These are phyloP conservation scores for Colletotrichum theobromicola DNA, from an alignment of 2,329 filamentous ascomycete species.

Conservation along the genomic window DNA sequence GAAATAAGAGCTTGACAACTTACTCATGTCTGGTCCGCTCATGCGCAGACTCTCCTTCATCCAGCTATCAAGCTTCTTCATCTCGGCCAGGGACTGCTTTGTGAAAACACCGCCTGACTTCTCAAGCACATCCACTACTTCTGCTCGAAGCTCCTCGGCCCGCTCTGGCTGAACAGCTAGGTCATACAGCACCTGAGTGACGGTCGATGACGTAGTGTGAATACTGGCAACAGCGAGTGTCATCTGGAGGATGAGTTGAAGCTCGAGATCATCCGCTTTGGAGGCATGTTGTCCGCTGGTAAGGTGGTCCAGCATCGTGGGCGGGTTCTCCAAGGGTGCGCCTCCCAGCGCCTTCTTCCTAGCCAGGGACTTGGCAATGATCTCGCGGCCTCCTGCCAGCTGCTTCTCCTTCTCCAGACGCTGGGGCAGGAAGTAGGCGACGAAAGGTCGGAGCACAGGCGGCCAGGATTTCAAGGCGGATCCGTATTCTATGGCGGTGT, in stretches of 20 bases:
- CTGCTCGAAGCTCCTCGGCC: slow-evolving; percentile 54
- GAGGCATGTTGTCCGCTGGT: neutral
- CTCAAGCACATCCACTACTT: slow-evolving; percentile 45
- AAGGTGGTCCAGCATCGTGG: neutral
- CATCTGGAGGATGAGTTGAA: neutral
- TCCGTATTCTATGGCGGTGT: neutral
- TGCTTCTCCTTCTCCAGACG: neutral
- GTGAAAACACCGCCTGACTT: slow-evolving; percentile 35
- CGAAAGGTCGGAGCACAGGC: neutral
- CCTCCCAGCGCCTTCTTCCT: neutral
- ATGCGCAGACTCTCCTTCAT: slow-evolving; percentile 41
- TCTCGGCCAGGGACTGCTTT: slow-evolving; percentile 38
- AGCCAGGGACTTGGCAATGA: neutral
- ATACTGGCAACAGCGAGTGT: slow-evolving; percentile 34
- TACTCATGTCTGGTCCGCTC: slow-evolving; percentile 30
- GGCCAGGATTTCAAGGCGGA: neutral
- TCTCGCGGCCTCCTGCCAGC: neutral
- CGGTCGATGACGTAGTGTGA: slow-evolving; percentile 51
- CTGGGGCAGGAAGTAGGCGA: neutral
- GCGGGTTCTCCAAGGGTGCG: neutral
- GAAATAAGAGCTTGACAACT: slow-evolving; percentile 27
- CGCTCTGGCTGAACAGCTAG: slow-evolving; percentile 55
- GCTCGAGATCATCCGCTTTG: neutral
- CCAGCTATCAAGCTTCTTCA: slow-evolving; percentile 46
- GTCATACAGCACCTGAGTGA: slow-evolving; percentile 52